Conservation (phyloP, 257 asterid genomes). For the Osmanthus fragrans region DNA sequence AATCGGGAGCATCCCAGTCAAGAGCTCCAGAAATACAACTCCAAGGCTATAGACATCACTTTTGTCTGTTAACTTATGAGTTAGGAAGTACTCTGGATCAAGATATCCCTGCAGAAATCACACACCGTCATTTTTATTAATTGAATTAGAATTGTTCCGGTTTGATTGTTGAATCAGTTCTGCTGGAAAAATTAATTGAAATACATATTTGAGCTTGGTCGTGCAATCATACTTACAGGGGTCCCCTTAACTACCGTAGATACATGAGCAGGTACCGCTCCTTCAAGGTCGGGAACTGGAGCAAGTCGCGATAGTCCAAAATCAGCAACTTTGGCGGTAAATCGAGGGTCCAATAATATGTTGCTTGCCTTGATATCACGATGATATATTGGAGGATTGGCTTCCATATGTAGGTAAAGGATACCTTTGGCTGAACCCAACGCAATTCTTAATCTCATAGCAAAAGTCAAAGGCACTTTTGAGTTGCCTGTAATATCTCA, state of each 20-base stretch:
- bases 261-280: conserved; percentile 68
- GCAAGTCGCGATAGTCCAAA: conserved; percentile 95
- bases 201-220: not conserved
- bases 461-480: conserved; percentile 58
- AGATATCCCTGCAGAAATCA: conserved; percentile 78
- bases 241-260: conserved; percentile 99
- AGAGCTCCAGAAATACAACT: conserved; percentile 85
- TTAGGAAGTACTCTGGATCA: conserved; percentile 94
- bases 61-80: conserved; percentile 91
- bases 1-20: conserved; percentile 95
- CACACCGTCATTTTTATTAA: not conserved
- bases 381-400: conserved; percentile 96
- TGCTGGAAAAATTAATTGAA: not conserved
- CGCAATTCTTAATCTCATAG: conserved; percentile 73
- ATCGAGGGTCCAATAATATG: conserved; percentile 72
- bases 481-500: conserved; percentile 51
- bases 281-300: conserved; percentile 81
- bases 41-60: conserved; percentile 98
- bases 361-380: conserved; percentile 96
- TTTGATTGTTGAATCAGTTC: not conserved
- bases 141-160: not conserved
- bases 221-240: conserved; percentile 60
- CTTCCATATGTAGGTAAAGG: conserved; percentile 93
- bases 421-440: conserved; percentile 87
- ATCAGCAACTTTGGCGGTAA: conserved; percentile 89